Conservation (phyloP, 1,284 basidiomycete genomes). For the Moesziomyces sp. region DNA sequence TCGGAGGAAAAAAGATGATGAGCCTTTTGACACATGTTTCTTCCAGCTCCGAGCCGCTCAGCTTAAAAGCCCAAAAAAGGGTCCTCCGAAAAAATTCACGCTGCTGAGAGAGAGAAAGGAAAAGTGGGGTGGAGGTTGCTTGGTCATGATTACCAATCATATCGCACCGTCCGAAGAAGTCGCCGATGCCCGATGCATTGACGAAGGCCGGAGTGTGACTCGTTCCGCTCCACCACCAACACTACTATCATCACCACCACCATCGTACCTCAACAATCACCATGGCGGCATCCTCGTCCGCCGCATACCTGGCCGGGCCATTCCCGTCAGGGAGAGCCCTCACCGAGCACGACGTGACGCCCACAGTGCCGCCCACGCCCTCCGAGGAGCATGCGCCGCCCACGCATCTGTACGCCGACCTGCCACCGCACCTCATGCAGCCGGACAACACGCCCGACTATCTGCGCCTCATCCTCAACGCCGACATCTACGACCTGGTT, state of each 20-base stretch:
- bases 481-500: slow-evolving; percentile 93
- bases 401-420: slow-evolving; percentile 73
- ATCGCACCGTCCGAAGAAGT: not conserved
- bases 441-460: slow-evolving; percentile 87
- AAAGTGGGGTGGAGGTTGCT: not conserved
- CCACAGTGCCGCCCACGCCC: slow-evolving; percentile 28
- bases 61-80: too few species aligned
- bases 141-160: slow-evolving; percentile 1
- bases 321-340: slow-evolving; percentile 47
- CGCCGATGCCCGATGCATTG: too few species aligned
- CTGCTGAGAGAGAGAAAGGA: too few species aligned
- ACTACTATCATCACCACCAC: not conserved
- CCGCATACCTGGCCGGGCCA: slow-evolving; percentile 33
- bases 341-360: slow-evolving; percentile 29
- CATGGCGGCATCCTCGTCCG: slow-evolving; percentile 8
- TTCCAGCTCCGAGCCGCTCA: not conserved
- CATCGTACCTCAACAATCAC: not conserved
- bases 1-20: not conserved
- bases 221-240: not conserved
- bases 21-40: slow-evolving; percentile 15
- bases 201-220: too few species aligned
- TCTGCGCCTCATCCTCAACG: slow-evolving; percentile 87
- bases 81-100: too few species aligned
- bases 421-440: slow-evolving; percentile 76
- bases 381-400: slow-evolving; percentile 26